These are phyloP conservation scores for Clitopilus hobsonii DNA, from an alignment of 768 basidiomycete genomes.

Conservation along the genomic window DNA sequence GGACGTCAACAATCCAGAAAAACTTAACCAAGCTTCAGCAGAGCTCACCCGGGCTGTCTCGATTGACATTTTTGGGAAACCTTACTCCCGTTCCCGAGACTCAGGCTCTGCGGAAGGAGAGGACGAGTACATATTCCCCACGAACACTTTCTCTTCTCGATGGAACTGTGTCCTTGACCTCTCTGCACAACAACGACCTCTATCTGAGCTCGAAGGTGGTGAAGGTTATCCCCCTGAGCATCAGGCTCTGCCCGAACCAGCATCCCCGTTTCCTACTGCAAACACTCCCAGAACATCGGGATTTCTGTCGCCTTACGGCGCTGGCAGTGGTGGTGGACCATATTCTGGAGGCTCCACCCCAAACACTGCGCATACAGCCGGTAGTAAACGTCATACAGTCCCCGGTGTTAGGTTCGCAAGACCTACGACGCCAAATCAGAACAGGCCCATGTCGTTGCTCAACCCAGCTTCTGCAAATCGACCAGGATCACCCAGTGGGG, in stretches of 20 bases:
- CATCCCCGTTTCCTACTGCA: constrained; percentile 70
- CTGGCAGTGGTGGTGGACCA: too few species aligned
- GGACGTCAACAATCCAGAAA: constrained; percentile 16
- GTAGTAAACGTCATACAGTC: constrained; percentile 55
- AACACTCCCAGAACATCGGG: constrained; percentile 18
- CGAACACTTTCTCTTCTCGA: constrained; percentile 70
- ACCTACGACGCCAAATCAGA: constrained; percentile 13
- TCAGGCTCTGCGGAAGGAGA: constrained; percentile 16
- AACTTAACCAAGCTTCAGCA: constrained; percentile 17
- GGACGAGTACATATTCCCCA: constrained; percentile 46
- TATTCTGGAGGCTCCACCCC: constrained; percentile 18
- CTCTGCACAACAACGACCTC: constrained; percentile 29
- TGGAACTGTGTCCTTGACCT: constrained; percentile 93
- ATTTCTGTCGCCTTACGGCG: constrained; percentile 12
- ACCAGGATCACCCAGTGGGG: constrained; percentile 13
- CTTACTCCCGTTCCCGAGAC: constrained; percentile 36
- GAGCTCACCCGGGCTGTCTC: constrained; percentile 74
- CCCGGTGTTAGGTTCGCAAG: constrained; percentile 28
- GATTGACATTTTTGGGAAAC: constrained; percentile 75
- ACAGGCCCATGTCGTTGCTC: constrained; percentile 18
- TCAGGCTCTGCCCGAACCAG: constrained; percentile 64
- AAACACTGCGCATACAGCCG: constrained; percentile 41
- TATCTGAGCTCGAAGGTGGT: constrained; percentile 24
- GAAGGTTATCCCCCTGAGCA: constrained; percentile 27
- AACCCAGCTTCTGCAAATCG: constrained; percentile 8